phyloP scores from a whole-genome alignment of 192 early-diverging fungal species.

The Spizellomyces punctatus region DNA sequence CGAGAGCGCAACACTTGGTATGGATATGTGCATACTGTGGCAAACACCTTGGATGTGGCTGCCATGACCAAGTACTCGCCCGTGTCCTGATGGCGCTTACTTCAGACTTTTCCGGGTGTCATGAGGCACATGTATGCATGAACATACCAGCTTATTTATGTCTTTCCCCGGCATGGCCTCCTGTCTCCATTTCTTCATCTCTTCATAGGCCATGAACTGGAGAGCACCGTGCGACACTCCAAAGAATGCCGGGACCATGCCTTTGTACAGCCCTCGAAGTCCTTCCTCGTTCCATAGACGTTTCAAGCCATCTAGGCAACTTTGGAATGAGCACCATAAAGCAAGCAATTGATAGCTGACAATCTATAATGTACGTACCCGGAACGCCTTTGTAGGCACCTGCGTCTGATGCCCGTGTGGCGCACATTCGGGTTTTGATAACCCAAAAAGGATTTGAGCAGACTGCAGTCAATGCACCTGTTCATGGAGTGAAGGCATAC shows the following conservation, averaged over 20 bases:
- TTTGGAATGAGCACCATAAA: conserved; percentile 18
- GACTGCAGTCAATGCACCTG: conserved; percentile 78
- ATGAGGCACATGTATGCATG: neutral
- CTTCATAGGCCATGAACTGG: conserved; percentile 99
- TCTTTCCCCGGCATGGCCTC: conserved; percentile 24
- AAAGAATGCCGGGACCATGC: conserved; percentile 85
- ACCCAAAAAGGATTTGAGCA: conserved; percentile 97
- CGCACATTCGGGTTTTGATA: conserved; percentile 87
- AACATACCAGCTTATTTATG: conserved; percentile 21
- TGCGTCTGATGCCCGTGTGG: conserved; percentile 44
- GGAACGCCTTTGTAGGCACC: conserved; percentile 44
- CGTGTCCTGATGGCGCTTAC: conserved; percentile 34
- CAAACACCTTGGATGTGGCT: conserved; percentile 81
- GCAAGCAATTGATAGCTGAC: conserved; percentile 14
- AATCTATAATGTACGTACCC: conserved; percentile 32
- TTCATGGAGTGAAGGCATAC: neutral
- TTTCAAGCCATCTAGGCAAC: conserved; percentile 66
- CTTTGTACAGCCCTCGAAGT: conserved; percentile 82
- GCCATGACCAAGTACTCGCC: conserved; percentile 84
- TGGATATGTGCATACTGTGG: conserved; percentile 88
- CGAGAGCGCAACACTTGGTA: conserved; percentile 89
- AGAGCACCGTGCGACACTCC: conserved; percentile 96
- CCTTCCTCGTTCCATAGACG: conserved; percentile 80
- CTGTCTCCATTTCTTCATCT: conserved; percentile 73
- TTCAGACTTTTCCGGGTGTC: neutral